A percentile compares a stretch with the other conserved stretches of the same genome.
phyloP scores from a whole-genome alignment of 2,329 filamentous ascomycete genomes.

The Dactylellina cionopaga region DNA sequence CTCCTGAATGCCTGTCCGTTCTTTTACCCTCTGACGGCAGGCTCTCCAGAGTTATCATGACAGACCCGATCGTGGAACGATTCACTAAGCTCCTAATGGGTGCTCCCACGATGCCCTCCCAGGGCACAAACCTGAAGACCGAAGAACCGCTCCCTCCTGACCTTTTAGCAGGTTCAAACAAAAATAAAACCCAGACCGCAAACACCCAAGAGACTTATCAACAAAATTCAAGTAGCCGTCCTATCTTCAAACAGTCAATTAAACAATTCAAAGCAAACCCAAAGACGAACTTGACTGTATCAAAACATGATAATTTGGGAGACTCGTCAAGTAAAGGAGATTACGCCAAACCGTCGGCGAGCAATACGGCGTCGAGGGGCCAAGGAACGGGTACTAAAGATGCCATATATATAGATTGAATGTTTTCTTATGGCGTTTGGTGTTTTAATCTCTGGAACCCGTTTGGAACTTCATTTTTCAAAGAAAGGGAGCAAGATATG shows the following conservation, averaged over 20 bases:
- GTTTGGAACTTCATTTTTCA: no score
- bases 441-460: no score
- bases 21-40: constrained; percentile 1
- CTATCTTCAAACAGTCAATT: constrained; percentile 37
- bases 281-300: background rate
- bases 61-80: constrained; percentile 32
- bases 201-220: background rate
- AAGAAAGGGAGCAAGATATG: no score
- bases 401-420: constrained; percentile 18
- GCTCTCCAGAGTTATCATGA: constrained; percentile 35
- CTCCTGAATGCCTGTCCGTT: constrained; percentile 64
- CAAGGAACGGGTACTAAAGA: constrained; percentile 1
- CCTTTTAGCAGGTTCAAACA: background rate
- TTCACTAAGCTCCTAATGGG: constrained; percentile 23
- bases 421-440: background rate
- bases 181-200: background rate
- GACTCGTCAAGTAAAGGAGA: background rate
- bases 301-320: background rate
- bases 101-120: background rate
- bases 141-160: background rate
- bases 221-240: background rate
- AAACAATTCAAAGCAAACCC: constrained; percentile 30
- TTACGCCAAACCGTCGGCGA: background rate
- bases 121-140: background rate
- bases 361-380: background rate